phyloP scores from a whole-genome alignment of 139 green algal genomes.

The Edaphochlamys debaryana region DNA sequence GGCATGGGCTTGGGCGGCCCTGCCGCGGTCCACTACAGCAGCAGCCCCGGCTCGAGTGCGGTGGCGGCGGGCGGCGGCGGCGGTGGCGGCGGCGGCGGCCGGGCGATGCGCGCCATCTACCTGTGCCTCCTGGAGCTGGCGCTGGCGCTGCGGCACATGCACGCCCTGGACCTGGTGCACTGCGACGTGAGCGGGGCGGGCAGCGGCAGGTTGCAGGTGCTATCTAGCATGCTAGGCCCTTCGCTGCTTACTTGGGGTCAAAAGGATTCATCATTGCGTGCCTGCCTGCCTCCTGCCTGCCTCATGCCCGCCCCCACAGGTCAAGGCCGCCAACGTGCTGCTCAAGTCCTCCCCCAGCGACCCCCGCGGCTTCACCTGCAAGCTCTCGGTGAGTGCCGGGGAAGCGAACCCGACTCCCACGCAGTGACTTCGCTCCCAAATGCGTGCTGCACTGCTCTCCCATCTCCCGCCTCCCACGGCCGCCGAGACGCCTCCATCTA shows the following conservation, averaged over 20 bases:
- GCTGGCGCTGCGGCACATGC: conserved; percentile 23
- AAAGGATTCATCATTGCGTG: neutral
- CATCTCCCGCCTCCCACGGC: too few species aligned
- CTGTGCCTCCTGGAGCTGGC: conserved; percentile 25
- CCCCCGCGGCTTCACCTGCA: conserved; percentile 65
- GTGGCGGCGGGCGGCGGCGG: neutral
- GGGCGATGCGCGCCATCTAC: conserved; percentile 20
- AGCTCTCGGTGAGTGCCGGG: too few species aligned
- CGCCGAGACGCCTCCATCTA: too few species aligned
- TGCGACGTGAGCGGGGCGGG: conserved; percentile 18
- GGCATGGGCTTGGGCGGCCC: neutral
- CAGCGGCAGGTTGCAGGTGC: neutral
- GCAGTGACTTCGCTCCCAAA: conserved; percentile 76
- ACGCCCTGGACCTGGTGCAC: conserved; percentile 34
- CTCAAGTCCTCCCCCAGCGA: conserved; percentile 53
- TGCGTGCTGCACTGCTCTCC: conserved; percentile 6
- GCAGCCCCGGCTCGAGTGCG: neutral
- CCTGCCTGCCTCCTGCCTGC: neutral
- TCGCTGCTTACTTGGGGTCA: neutral
- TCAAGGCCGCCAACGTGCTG: conserved; percentile 79
- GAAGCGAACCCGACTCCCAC: too few species aligned
- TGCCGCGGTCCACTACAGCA: neutral
- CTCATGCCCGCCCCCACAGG: conserved; percentile 43
- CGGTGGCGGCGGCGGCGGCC: too few species aligned
- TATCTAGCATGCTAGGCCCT: neutral